Percentiles rank a stretch among this genome's conserved stretches.
These are phyloP conservation scores for Helianthus tuberosus DNA, from an alignment of 129 eudicot genomes.

Conservation along the genomic window DNA sequence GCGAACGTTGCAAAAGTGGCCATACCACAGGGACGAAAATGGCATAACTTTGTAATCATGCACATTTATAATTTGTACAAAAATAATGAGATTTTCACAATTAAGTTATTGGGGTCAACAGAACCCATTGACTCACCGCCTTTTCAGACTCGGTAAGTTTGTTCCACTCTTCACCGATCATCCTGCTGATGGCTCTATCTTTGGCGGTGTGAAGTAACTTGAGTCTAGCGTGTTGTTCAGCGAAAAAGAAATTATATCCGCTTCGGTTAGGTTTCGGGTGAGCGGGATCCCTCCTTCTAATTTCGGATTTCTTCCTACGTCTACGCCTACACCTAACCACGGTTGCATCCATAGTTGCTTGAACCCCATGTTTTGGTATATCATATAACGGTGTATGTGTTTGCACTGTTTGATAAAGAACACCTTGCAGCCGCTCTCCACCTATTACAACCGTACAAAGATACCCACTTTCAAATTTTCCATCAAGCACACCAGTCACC, in stretches of 20 bases:
- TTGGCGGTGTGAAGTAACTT: constrained; percentile 73
- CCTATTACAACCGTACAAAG: constrained; percentile 81
- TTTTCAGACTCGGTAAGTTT: constrained; percentile 66
- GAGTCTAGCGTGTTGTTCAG: constrained; percentile 87
- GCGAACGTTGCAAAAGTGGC: no score
- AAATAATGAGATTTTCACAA: no score
- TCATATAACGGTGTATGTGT: constrained; percentile 31
- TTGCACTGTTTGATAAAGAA: constrained; percentile 65
- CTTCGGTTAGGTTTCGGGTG: constrained; percentile 96
- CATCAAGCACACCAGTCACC: constrained; percentile 75
- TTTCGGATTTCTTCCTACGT: constrained; percentile 91
- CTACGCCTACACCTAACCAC: constrained; percentile 52
- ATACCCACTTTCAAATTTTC: constrained; percentile 90
- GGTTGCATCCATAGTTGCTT: constrained; percentile 24
- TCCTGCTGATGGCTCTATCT: constrained; percentile 84
- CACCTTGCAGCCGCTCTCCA: constrained; percentile 72
- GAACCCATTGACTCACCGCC: constrained; percentile 40
- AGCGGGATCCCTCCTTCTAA: constrained; percentile 80
- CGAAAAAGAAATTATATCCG: constrained; percentile 93
- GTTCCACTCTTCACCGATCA: constrained; percentile 95
- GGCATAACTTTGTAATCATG: no score
- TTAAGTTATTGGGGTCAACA: no score
- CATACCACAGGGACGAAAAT: no score
- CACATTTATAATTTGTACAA: no score
- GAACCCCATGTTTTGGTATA: constrained; percentile 8